These are phyloP conservation scores for Aspergillus ibericus DNA, from an alignment of 2,329 filamentous ascomycete genomes.

Conservation along the genomic window DNA sequence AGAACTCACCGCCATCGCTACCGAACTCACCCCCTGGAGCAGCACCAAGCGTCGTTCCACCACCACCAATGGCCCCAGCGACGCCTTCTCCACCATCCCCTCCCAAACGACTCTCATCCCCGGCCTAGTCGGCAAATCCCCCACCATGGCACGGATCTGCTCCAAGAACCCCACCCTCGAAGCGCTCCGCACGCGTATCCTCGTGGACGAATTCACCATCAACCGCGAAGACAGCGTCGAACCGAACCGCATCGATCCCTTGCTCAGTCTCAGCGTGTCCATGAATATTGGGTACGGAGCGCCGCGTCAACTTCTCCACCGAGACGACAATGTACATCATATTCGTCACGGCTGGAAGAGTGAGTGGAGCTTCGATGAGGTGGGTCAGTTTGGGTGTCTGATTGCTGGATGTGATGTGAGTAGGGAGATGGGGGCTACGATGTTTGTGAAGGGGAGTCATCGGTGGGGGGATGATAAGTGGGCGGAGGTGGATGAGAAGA, in stretches of 20 bases:
- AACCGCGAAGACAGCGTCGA: slow-evolving; percentile 24
- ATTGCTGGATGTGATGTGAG: slow-evolving; percentile 30
- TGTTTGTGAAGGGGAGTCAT: slow-evolving; percentile 36
- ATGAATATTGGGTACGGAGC: slow-evolving; percentile 32
- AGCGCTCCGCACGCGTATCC: slow-evolving; percentile 24
- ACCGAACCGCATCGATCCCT: slow-evolving; percentile 21
- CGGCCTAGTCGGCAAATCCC: slow-evolving; percentile 33
- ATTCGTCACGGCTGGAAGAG: slow-evolving; percentile 20
- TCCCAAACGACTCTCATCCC: slow-evolving; percentile 26
- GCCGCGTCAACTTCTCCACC: slow-evolving; percentile 31
- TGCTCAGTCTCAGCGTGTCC: slow-evolving; percentile 31
- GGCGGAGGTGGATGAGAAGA: slow-evolving; percentile 16
- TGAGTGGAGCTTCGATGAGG: slow-evolving; percentile 15
- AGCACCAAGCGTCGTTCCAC: slow-evolving; percentile 2
- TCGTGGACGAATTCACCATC: slow-evolving; percentile 24
- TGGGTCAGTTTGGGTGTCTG: slow-evolving; percentile 28
- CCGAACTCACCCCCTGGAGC: slow-evolving; percentile 16
- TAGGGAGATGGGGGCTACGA: slow-evolving; percentile 34
- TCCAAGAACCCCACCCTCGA: slow-evolving; percentile 22
- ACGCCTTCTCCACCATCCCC: slow-evolving; percentile 24
- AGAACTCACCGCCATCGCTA: slow-evolving; percentile 27
- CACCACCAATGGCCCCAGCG: slow-evolving; percentile 2
- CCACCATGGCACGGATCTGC: slow-evolving; percentile 26
- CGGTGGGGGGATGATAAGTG: slow-evolving; percentile 29
- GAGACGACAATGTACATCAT: slow-evolving; percentile 34